Evolutionary conservation across 139 green algal genomes (phyloP).

Genomic region (Chlamydomonas sp.): DNA sequence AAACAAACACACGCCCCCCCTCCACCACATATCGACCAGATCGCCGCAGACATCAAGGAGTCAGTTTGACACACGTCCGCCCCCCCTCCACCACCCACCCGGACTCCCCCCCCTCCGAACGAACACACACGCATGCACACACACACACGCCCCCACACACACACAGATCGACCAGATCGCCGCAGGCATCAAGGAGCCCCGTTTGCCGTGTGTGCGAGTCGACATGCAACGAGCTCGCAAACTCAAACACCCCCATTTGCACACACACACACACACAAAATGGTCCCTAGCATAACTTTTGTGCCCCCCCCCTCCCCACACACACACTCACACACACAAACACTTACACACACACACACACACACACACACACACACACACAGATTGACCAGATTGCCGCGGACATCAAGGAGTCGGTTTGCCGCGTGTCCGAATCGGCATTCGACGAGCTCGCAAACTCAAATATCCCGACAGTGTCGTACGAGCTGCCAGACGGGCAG

Average conservation of each 20-base stretch:
- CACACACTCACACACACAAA: no score
- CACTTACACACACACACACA: no score
- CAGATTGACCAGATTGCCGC: conserved; percentile 33
- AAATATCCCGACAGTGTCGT: conserved; percentile 71
- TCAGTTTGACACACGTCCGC: no score
- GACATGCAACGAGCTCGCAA: conserved; percentile 64
- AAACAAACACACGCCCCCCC: no score
- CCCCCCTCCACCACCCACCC: not conserved
- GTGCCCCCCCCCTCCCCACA: no score
- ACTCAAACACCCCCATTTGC: conserved; percentile 70
- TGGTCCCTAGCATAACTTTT: no score
- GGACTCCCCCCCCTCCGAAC: not conserved
- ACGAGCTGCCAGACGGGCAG: conserved; percentile 73
- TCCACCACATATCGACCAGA: no score
- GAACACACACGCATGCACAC: no score
- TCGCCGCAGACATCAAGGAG: not conserved
- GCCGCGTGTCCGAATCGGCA: conserved; percentile 58
- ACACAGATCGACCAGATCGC: not conserved
- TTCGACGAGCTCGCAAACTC: conserved; percentile 68
- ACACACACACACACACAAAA: no score
- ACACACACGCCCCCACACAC: no score
- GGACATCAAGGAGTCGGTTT: conserved; percentile 82
- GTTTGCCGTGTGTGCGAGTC: conserved; percentile 69
- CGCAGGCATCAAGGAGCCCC: not conserved
- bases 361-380: no score